phyloP scores from a whole-genome alignment of 2,329 filamentous ascomycete species.

The Orbilia ellipsospora region DNA sequence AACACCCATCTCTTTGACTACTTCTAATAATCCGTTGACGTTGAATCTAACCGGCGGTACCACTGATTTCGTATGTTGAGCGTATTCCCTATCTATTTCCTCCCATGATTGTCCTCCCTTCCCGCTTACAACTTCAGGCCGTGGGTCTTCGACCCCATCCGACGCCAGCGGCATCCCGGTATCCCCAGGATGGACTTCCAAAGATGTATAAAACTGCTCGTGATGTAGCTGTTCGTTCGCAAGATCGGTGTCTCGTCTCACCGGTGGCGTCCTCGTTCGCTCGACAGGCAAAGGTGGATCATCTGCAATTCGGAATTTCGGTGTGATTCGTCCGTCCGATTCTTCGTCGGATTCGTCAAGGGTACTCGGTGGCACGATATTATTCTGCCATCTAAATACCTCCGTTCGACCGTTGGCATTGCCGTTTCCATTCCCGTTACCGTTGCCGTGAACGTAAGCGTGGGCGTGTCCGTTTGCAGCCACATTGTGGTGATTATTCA shows the following conservation, averaged over 20 bases:
- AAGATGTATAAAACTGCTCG: slow-evolving; percentile 47
- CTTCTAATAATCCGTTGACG: slow-evolving; percentile 39
- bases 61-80: slow-evolving; percentile 22
- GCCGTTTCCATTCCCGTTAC: slow-evolving; percentile 9
- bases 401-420: slow-evolving; percentile 23
- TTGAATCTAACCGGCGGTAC: slow-evolving; percentile 36
- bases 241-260: slow-evolving; percentile 11
- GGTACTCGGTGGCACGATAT: slow-evolving; percentile 18
- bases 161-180: slow-evolving; percentile 9
- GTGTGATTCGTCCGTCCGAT: slow-evolving; percentile 43
- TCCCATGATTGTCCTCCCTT: slow-evolving; percentile 33
- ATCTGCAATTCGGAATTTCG: slow-evolving; percentile 40
- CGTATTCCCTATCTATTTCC: slow-evolving; percentile 45
- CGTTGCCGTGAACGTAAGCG: not conserved
- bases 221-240: slow-evolving; percentile 40
- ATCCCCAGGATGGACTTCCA: slow-evolving; percentile 32
- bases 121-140: slow-evolving; percentile 7
- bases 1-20: slow-evolving; percentile 39
- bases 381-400: slow-evolving; percentile 41
- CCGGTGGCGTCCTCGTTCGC: slow-evolving; percentile 28
- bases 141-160: slow-evolving; percentile 23
- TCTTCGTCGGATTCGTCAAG: slow-evolving; percentile 42
- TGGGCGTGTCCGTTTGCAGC: not conserved
- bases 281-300: slow-evolving; percentile 15
- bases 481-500: slow-evolving; percentile 29